Evolutionary conservation across 2,329 filamentous ascomycete genomes (phyloP).

Genomic region (Colletotrichum godetiae): DNA sequence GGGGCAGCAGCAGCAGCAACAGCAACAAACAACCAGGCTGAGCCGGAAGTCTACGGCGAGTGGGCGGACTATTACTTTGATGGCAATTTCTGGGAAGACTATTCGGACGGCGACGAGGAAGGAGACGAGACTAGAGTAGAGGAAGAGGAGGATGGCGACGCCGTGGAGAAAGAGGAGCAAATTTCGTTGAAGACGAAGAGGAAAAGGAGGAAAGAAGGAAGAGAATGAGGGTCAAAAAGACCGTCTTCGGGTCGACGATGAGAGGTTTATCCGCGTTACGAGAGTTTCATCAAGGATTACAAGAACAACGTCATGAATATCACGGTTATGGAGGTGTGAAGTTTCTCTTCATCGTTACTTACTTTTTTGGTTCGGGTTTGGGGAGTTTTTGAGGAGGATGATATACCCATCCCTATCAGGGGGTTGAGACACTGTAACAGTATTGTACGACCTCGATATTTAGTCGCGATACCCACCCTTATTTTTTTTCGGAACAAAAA

Average conservation of each 20-base stretch:
- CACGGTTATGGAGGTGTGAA: conserved; percentile 23
- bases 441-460: background rate
- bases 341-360: background rate
- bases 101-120: background rate
- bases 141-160: background rate
- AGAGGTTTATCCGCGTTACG: conserved; percentile 26
- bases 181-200: background rate
- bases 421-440: background rate
- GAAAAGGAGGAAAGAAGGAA: background rate
- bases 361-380: background rate
- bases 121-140: background rate
- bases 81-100: conserved; percentile 27
- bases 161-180: background rate
- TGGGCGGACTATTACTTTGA: conserved; percentile 39
- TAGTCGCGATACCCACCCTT: conserved; percentile 2
- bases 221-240: background rate
- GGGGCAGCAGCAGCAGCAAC: background rate
- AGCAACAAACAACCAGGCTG: background rate
- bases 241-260: background rate
- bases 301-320: conserved; percentile 27
- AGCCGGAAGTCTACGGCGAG: conserved; percentile 35
- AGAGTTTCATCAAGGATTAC: conserved; percentile 34
- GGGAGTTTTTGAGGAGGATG: background rate
- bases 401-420: background rate
- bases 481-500: background rate